These are phyloP conservation scores for Betula pendula DNA, from an alignment of 306 rosid species.

Conservation along the genomic window DNA sequence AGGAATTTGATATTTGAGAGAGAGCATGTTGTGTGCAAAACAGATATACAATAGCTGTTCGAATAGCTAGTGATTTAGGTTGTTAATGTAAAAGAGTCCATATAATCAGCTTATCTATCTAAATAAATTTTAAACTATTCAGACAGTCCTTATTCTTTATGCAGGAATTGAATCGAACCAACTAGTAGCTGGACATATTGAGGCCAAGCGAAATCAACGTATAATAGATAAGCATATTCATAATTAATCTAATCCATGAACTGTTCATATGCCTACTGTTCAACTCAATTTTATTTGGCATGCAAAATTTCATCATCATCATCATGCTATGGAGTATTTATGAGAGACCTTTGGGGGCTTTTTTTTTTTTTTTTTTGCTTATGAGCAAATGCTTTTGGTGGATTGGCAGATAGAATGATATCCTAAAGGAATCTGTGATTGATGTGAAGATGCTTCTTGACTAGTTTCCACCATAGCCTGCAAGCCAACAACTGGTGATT, in stretches of 20 bases:
- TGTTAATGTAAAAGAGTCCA: too few species aligned
- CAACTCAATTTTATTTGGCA: not conserved
- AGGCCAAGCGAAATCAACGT: conserved; percentile 18
- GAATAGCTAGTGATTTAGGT: too few species aligned
- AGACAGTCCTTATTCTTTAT: too few species aligned
- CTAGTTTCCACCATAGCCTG: conserved; percentile 30
- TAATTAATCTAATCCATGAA: too few species aligned
- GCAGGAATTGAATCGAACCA: too few species aligned
- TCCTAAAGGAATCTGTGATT: conserved; percentile 27
- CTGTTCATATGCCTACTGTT: too few species aligned
- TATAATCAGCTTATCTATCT: too few species aligned
- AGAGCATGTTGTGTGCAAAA: too few species aligned
- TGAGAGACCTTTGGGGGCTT: not conserved
- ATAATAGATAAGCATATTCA: not conserved
- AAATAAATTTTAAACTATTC: too few species aligned
- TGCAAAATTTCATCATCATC: conserved; percentile 22
- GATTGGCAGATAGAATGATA: conserved; percentile 28
- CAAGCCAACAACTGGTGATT: conserved; percentile 20
- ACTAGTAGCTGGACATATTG: too few species aligned
- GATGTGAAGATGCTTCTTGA: conserved; percentile 32
- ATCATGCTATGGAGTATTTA: conserved; percentile 27
- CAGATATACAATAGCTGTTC: too few species aligned
- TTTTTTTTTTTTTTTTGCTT: too few species aligned
- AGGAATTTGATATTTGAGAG: conserved; percentile 17
- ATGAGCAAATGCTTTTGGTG: not conserved